phyloP scores from a whole-genome alignment of 2,329 filamentous ascomycete genomes.

The Calonectria multiphialidica region DNA sequence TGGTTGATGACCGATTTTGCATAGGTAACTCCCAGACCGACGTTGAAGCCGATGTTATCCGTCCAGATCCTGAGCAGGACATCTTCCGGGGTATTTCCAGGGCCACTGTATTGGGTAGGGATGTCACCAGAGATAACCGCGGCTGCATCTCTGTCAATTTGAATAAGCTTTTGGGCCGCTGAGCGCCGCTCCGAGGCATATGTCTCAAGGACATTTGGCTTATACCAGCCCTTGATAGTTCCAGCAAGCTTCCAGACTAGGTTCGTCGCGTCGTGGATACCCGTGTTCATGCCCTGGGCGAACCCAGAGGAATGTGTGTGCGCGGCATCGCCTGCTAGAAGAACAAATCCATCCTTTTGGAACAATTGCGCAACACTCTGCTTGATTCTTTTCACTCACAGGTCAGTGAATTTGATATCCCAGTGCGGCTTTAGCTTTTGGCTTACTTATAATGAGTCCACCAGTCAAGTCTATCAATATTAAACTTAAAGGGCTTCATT shows the following conservation, averaged over 20 bases:
- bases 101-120: constrained; percentile 51
- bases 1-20: neutral
- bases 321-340: constrained; percentile 57
- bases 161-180: constrained; percentile 52
- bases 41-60: constrained; percentile 64
- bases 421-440: fast-evolving
- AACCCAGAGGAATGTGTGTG: constrained; percentile 61
- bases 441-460: constrained; percentile 56
- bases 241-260: constrained; percentile 61
- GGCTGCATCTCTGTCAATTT: constrained; percentile 54
- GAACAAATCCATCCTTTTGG: neutral
- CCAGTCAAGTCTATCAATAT: constrained; percentile 61
- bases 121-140: constrained; percentile 54
- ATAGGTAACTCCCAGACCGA: constrained; percentile 71
- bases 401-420: neutral
- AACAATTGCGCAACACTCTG: neutral
- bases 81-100: neutral
- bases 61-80: neutral
- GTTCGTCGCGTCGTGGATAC: constrained; percentile 62
- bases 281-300: constrained; percentile 65
- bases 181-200: constrained; percentile 53
- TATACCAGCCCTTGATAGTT: constrained; percentile 39
- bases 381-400: neutral
- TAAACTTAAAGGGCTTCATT: constrained; percentile 55
- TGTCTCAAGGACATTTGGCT: constrained; percentile 48